Evolutionary conservation across 805 yeast genomes (phyloP), one percentile per base, ranked within the genome.

Genomic region (Tetrapisispora iriomotensis): DNA sequence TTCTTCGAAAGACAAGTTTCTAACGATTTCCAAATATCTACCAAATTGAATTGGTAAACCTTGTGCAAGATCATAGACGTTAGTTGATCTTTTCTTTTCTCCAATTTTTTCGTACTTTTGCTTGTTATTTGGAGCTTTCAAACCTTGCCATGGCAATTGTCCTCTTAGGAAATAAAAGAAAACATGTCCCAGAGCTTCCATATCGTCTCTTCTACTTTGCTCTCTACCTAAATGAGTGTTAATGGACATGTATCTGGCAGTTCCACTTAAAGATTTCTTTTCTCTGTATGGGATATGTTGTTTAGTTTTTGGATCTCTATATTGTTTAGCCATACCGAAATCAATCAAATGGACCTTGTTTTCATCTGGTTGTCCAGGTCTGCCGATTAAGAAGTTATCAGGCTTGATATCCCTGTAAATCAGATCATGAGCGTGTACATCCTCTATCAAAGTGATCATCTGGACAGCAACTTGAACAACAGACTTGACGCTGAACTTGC

Each of bases 291-390:
- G 97, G 48, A 92, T 92, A 63, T 92, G 98, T 56, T 81, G 82
- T 56, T 86, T 86, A 10, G 97, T 82, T 62, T 85, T 82, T 39
- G 97, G 96, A 66, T 92, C 98, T 58, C 97, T 77, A 65, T 88
- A 92, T 57, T 85, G 94, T 64, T 92, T 92, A 23, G 97, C 97
- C 97, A 92, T 92, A 47, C 98, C 98, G 60, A 92, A 92, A 65
- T 92, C 98, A 40, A 92, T 94, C 46, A 92, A 71, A 64, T 85
- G 87, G 38, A 92, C 84, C 42, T 74, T 72, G 58, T 88, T 87
- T 42, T 88, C 94, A 51, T 84, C 83, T 13, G 83, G 77, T 30
- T 86, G 72, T 32, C 80, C 82, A 10, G 92, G 94, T 55, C 87
- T 77, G 14, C 97, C 97, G 53, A 92, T 85, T 48, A 92, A 70